phyloP scores from a whole-genome alignment of 2,329 filamentous ascomycete species.

The Exserohilum turcica region DNA sequence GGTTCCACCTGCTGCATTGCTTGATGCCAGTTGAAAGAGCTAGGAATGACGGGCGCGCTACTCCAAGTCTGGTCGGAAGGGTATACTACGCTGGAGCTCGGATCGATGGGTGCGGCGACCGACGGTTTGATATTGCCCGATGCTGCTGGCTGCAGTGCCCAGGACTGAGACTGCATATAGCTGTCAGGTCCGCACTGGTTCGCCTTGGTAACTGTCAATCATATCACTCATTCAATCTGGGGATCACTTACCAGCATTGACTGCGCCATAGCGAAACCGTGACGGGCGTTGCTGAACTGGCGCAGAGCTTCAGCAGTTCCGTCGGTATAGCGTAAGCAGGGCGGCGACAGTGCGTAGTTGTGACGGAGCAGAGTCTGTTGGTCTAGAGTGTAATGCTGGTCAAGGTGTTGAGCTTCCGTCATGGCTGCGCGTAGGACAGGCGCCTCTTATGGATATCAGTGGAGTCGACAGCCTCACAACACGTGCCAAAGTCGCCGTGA shows the following conservation, averaged over 20 bases:
- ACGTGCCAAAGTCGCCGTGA: slow-evolving; percentile 15
- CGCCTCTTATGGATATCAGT: slow-evolving; percentile 11
- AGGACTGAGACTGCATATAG: slow-evolving; percentile 8
- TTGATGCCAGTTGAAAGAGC: slow-evolving; percentile 6
- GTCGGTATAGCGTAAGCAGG: slow-evolving; percentile 4
- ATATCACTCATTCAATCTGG: neutral
- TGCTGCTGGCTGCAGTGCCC: slow-evolving; percentile 12
- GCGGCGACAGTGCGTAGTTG: slow-evolving; percentile 3
- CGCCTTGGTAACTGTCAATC: slow-evolving; percentile 15
- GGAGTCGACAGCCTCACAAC: slow-evolving; percentile 13
- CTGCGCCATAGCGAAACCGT: slow-evolving; percentile 20
- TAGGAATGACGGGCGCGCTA: neutral
- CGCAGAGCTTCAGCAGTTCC: neutral
- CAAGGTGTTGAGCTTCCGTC: slow-evolving; percentile 19
- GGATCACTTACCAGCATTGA: slow-evolving; percentile 20
- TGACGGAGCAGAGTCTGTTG: slow-evolving; percentile 6
- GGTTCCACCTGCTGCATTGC: slow-evolving; percentile 10
- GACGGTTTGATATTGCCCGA: slow-evolving; percentile 2
- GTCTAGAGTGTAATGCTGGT: slow-evolving; percentile 3
- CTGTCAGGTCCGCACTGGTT: slow-evolving; percentile 13
- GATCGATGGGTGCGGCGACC: neutral
- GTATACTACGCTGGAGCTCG: neutral
- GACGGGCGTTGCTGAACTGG: neutral
- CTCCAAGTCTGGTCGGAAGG: slow-evolving; percentile 7
- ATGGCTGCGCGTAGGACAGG: slow-evolving; percentile 13